Base-by-base conservation (phyloP, 1,284 basidiomycete genomes). In the Taiwanofungus camphoratus region DNA sequence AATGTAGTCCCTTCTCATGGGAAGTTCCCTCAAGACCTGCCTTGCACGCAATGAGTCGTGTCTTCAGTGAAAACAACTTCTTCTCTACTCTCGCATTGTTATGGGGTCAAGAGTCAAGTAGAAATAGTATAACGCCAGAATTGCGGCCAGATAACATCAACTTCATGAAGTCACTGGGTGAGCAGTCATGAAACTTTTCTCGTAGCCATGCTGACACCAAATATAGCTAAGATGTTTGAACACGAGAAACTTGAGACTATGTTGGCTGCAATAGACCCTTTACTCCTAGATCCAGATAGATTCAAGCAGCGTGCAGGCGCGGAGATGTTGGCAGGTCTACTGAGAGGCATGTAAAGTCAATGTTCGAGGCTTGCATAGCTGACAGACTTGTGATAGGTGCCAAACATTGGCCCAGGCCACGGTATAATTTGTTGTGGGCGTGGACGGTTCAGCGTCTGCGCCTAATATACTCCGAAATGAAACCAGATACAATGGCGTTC, bases 261-360 rank as follows among this genome's bases (percentile, higher is more conserved):
- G 11, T 63, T 87, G 36, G 60, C 66, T 12, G 61, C 69, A 11
- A 65, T 82, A 24, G 84, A 90, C 36, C 69, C 76, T 6, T 59
- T 87, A 32, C 63, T 89, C 36, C 70, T 69, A 24, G 85, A 85
- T 46, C 57, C 75, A 29, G 90, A 97, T 60, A 87, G 92, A 45
- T 95, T 92, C 70, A 90, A 92, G 65, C 93, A 95, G 59, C 79
- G 94, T 23, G 92, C 92, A 18, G 86, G 87, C 5, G 90, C 87
- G 39, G 95, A 99, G 69, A 68, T 96, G 23, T 61, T 97, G 27
- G 76, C 80, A 35, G 94, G 93, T 33, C 58, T 88, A 37, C 61
- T 87, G 39, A 74, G 81, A 52, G 82, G 82, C 82, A 56, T 46
- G 60, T 41, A 26, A 7, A 3, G 16, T 8, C n/a, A n/a, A 18